Conservation (phyloP, 495 filamentous ascomycete genomes). For the Talaromyces thailandensis region DNA sequence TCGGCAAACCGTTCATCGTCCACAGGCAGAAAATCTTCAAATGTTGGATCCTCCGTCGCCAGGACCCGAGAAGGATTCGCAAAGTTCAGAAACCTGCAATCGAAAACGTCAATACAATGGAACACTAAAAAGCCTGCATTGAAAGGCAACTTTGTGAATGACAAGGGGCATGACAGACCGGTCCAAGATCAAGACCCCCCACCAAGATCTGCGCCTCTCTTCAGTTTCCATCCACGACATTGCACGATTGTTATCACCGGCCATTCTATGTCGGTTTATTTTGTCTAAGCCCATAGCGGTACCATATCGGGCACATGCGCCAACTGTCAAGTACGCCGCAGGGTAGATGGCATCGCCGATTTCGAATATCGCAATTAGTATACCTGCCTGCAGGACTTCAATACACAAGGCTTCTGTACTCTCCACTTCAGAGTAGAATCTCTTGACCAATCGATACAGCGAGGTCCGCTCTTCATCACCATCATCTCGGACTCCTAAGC, state of each 20-base stretch:
- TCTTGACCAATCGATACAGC: neutral
- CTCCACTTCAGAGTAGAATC: conserved; percentile 3
- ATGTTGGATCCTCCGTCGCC: conserved; percentile 28
- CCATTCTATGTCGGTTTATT: neutral
- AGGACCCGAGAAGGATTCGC: conserved; percentile 29
- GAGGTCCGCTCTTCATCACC: neutral
- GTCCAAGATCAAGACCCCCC: conserved; percentile 42
- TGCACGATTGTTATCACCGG: conserved; percentile 22
- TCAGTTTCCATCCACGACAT: conserved; percentile 25
- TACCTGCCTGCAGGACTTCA: conserved; percentile 12
- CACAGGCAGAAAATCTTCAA: conserved; percentile 27
- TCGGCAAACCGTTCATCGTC: conserved; percentile 32
- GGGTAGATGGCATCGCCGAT: conserved; percentile 24
- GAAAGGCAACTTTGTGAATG: neutral
- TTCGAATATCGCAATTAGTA: conserved; percentile 23
- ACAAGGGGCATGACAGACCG: conserved; percentile 13
- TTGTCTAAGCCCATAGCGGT: conserved; percentile 20
- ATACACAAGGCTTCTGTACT: neutral
- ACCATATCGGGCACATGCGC: conserved; percentile 22
- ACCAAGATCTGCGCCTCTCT: conserved; percentile 40
- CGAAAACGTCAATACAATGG: neutral
- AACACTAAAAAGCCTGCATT: neutral
- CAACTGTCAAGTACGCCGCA: conserved; percentile 19
- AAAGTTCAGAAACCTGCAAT: conserved; percentile 24
- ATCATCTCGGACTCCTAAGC: neutral